Base-by-base conservation (phyloP, 2,329 filamentous ascomycete species). In the Fusarium sarcochroum region DNA sequence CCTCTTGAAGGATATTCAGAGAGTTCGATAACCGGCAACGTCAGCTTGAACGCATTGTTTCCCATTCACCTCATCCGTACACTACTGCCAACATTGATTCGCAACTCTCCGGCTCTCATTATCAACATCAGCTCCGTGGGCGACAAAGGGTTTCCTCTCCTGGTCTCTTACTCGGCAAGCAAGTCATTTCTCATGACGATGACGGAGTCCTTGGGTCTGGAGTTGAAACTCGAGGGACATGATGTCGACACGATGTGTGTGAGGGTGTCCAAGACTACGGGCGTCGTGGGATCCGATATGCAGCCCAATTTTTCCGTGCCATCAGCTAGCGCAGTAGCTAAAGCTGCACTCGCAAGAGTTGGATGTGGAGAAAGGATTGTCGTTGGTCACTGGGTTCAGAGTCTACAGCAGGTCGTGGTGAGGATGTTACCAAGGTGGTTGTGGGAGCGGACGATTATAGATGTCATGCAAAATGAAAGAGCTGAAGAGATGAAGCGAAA, bases 41-140 rank as follows among this genome's bases (percentile, higher is more conserved):
- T 55, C 32, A 55, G 34, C 5, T 3, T 11, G 5, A 14, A 40
- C 11, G 52, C 34, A 6, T 18, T 55, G 1, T 48, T 48, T 30
- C 42, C 23, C 3, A 37, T 40, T 7, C 52, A 55, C 1, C 42
- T 55, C 17, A n/a, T 37, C 21, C 42, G 52, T 18, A 21, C 32
- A 3, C 52, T 55, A n/a, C 44, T 55, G 6, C 42, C 52, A 10
- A 55, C 34, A 1, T 34, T 55, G 0, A 27, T 55, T n/a, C 9
- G 9, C 14, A 55, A 55, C 13, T 3, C 14, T 3, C 42, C 42
- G 5, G 34, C 32, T 37, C 42, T 49, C 4, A 7, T 49, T 8
- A 55, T 55, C 25, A 49, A 30, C n/a, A 38, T 49, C 52, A 55
- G 42, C 11, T 49, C 52, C 11, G 9, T 55, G 20, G 35, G 11